Evolutionary conservation across 164 flowering plant genomes (phyloP).

Genomic region (Aristolochia contorta): DNA sequence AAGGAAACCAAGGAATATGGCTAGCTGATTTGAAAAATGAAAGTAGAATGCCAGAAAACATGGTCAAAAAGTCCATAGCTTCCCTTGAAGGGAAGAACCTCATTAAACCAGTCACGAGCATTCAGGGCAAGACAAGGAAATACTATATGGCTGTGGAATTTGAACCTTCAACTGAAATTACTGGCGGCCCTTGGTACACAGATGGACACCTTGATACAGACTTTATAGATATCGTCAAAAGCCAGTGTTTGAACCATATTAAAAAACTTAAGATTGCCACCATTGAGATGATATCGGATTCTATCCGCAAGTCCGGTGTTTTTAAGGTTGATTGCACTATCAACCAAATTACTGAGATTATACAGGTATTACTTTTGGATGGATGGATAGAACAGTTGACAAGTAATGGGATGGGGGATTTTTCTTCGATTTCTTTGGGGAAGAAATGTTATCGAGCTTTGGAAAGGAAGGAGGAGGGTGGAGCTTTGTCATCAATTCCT

Average conservation of each 20-base stretch:
- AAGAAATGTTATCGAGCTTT: slow-evolving; percentile 39
- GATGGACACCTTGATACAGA: slow-evolving; percentile 52
- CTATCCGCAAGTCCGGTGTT: slow-evolving; percentile 12
- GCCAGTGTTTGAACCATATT: slow-evolving; percentile 21
- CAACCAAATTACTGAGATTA: slow-evolving; percentile 40
- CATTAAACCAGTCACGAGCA: slow-evolving; percentile 53
- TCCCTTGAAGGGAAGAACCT: slow-evolving; percentile 25
- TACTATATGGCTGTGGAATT: slow-evolving; percentile 56
- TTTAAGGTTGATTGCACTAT: slow-evolving; percentile 18
- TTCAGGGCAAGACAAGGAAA: slow-evolving; percentile 39
- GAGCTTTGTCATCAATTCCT: slow-evolving; percentile 66
- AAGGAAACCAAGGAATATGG: slow-evolving; percentile 41
- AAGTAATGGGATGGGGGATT: slow-evolving; percentile 60
- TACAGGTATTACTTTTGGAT: slow-evolving; percentile 53
- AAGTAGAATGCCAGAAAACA: slow-evolving; percentile 19
- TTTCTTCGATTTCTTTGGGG: slow-evolving; percentile 39
- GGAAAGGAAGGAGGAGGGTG: slow-evolving; percentile 20
- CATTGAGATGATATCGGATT: no score
- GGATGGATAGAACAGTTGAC: slow-evolving; percentile 39
- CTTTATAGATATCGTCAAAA: slow-evolving; percentile 24
- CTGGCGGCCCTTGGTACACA: slow-evolving; percentile 72
- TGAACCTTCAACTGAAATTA: slow-evolving; percentile 59
- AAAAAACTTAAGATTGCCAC: background rate
- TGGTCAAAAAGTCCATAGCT: slow-evolving; percentile 37
- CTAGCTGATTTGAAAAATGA: slow-evolving; percentile 27